Percentiles rank a stretch among this genome's conserved stretches.
These are phyloP conservation scores for Saccharomyces hybrid DNA, from an alignment of 1,139 yeast genomes.

Conservation along the genomic window DNA sequence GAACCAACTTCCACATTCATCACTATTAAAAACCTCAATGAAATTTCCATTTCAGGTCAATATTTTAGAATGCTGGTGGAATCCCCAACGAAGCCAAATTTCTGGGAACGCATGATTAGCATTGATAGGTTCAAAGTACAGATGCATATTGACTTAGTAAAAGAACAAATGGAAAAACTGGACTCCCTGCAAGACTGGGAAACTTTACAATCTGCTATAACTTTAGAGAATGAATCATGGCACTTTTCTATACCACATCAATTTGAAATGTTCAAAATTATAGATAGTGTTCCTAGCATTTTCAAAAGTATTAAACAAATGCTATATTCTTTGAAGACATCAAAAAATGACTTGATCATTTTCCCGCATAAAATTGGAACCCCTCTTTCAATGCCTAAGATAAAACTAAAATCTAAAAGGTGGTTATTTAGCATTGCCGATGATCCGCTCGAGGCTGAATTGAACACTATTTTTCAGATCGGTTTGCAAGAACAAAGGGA, in stretches of 20 bases:
- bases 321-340: slow-evolving; percentile 39
- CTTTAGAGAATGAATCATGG: slow-evolving; percentile 31
- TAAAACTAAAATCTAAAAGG: slow-evolving; percentile 40
- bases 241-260: slow-evolving; percentile 39
- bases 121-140: slow-evolving; percentile 35
- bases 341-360: slow-evolving; percentile 34
- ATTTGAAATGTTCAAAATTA: slow-evolving; percentile 51
- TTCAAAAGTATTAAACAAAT: slow-evolving; percentile 51
- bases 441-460: slow-evolving; percentile 79
- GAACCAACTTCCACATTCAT: slow-evolving; percentile 35
- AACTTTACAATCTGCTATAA: slow-evolving; percentile 39
- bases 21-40: slow-evolving; percentile 14
- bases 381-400: slow-evolving; percentile 39
- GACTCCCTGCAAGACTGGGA: slow-evolving; percentile 33
- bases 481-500: slow-evolving; percentile 66
- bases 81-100: slow-evolving; percentile 42
- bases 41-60: slow-evolving; percentile 27
- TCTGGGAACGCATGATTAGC: slow-evolving; percentile 45
- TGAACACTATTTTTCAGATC: slow-evolving; percentile 67
- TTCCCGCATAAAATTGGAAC: slow-evolving; percentile 35
- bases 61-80: slow-evolving; percentile 46
- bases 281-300: slow-evolving; percentile 53
- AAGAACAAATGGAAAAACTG: slow-evolving; percentile 21
- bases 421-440: slow-evolving; percentile 56
- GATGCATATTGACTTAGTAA: slow-evolving; percentile 26